Percentiles rank a stretch among this genome's conserved stretches.
phyloP scores from a whole-genome alignment of 805 yeast species.

The Kluyveromyces nonfermentans region DNA sequence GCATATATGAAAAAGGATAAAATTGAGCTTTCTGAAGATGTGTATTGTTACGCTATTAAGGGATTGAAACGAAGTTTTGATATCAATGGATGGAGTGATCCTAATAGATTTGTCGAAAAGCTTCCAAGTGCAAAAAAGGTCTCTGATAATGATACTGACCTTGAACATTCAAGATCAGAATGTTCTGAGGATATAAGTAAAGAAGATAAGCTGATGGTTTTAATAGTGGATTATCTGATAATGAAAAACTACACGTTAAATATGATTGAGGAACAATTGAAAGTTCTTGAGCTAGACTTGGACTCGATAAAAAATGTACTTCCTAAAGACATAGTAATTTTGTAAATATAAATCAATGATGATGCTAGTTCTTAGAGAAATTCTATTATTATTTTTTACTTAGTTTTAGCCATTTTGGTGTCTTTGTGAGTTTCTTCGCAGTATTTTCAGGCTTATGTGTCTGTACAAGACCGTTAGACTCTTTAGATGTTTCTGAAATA shows the following conservation, averaged over 20 bases:
- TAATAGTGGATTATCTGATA: not conserved
- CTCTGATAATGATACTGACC: not conserved
- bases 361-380: not conserved
- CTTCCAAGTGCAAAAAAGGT: too few species aligned
- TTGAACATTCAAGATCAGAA: not conserved
- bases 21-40: not conserved
- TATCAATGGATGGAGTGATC: not conserved
- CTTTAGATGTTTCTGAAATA: not conserved
- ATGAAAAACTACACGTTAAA: not conserved
- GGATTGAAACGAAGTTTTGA: not conserved
- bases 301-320: not conserved
- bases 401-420: slow-evolving; percentile 35
- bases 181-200: not conserved
- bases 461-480: slow-evolving; percentile 1
- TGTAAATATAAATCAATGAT: not conserved
- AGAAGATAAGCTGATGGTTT: not conserved
- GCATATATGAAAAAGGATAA: not conserved
- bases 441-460: slow-evolving; percentile 8
- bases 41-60: not conserved
- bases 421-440: not conserved
- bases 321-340: not conserved
- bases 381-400: slow-evolving; percentile 26
- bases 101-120: too few species aligned
- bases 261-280: not conserved
- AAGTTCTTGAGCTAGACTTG: not conserved